phyloP scores from a whole-genome alignment of 148 eudicot species.

The Vaccinium vitisidaea region DNA sequence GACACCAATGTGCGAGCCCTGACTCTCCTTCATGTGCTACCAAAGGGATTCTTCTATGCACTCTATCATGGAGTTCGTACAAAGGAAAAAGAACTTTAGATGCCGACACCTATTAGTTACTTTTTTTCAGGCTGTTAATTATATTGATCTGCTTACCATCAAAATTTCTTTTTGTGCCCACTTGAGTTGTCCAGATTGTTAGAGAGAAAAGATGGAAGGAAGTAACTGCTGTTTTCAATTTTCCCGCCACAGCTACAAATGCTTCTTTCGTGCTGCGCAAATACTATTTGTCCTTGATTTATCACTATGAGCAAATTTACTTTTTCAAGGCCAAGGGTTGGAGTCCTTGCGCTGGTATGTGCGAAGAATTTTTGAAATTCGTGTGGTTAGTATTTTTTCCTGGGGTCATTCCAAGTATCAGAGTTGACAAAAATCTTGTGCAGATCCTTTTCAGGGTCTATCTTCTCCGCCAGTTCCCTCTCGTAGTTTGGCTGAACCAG shows the following conservation, averaged over 20 bases:
- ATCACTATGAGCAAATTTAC: slow-evolving; percentile 80
- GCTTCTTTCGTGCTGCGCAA: slow-evolving; percentile 90
- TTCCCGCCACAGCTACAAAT: slow-evolving; percentile 93
- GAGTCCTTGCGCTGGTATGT: slow-evolving; percentile 50
- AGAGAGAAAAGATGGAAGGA: slow-evolving; percentile 87
- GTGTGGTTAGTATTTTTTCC: not conserved
- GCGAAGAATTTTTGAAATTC: slow-evolving; percentile 1
- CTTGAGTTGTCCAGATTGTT: slow-evolving; percentile 46
- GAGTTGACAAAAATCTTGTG: not conserved
- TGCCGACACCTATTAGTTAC: not conserved
- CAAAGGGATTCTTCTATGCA: not conserved
- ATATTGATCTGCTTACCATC: not conserved
- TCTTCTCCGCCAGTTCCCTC: slow-evolving; percentile 33
- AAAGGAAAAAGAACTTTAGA: not conserved
- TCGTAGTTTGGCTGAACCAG: slow-evolving; percentile 30
- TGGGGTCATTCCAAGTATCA: not conserved
- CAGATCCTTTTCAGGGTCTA: slow-evolving; percentile 49
- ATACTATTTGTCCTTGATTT: slow-evolving; percentile 64
- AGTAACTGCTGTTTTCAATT: slow-evolving; percentile 68
- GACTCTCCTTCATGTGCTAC: not conserved
- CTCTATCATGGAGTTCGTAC: not conserved
- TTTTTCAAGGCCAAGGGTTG: slow-evolving; percentile 63
- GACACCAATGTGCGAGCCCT: not conserved
- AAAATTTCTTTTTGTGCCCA: not conserved
- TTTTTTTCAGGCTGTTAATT: not conserved